Percentiles rank a stretch among this genome's conserved stretches.
These are phyloP conservation scores for Scenedesmus sp. DNA, from an alignment of 163 green algal species.

Conservation along the genomic window DNA sequence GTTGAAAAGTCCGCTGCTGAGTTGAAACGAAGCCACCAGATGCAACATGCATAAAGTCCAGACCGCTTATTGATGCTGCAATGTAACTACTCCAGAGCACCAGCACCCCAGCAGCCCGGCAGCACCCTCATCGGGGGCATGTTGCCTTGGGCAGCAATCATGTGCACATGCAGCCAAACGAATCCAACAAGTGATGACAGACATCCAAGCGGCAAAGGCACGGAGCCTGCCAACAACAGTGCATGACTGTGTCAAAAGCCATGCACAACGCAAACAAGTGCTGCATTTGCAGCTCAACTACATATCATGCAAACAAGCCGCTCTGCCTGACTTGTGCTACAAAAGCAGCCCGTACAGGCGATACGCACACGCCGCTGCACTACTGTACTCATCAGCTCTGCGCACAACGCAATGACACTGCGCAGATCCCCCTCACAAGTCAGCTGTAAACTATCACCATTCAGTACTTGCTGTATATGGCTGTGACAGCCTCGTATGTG, in stretches of 20 bases:
- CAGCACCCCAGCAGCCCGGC: too few relatives aligned
- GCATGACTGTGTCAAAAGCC: not conserved
- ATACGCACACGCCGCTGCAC: too few relatives aligned
- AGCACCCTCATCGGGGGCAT: not conserved
- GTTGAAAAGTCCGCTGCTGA: too few relatives aligned
- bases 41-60: too few relatives aligned
- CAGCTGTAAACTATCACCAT: not conserved
- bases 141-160: not conserved
- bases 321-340: not conserved
- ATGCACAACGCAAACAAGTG: not conserved
- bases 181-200: not conserved
- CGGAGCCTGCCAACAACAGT: not conserved
- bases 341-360: not conserved
- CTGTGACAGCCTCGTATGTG: slow-evolving; percentile 44
- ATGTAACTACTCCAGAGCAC: too few relatives aligned
- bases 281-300: not conserved
- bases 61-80: too few relatives aligned
- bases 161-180: not conserved
- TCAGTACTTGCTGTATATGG: slow-evolving; percentile 49
- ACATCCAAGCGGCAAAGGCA: not conserved
- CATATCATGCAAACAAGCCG: not conserved
- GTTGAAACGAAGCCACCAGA: too few relatives aligned
- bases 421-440: not conserved
- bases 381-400: too few relatives aligned
- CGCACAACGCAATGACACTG: too few relatives aligned